Percentiles rank a stretch among this genome's conserved stretches.
phyloP scores from a whole-genome alignment of 768 basidiomycete genomes.

The Phlebiopsis flavidoalba region DNA sequence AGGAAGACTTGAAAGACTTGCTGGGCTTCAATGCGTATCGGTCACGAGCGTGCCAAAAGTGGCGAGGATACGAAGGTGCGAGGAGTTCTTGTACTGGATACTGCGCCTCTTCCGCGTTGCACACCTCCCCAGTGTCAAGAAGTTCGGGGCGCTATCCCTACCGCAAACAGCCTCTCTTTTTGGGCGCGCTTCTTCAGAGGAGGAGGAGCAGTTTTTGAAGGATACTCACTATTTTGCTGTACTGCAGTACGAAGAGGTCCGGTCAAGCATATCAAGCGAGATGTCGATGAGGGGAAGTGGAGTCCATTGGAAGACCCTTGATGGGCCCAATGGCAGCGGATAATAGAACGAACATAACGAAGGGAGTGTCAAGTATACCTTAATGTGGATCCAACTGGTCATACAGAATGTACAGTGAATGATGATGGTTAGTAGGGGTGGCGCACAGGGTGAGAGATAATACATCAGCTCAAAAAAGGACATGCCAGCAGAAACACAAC shows the following conservation, averaged over 20 bases:
- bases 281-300: background rate
- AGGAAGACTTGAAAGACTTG: background rate
- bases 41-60: background rate
- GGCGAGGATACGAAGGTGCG: background rate
- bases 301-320: background rate
- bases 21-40: background rate
- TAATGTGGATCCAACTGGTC: too few relatives aligned
- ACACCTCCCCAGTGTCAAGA: background rate
- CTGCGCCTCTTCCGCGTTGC: background rate
- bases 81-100: background rate
- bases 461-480: too few relatives aligned
- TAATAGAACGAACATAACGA: too few relatives aligned
- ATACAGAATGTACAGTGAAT: too few relatives aligned
- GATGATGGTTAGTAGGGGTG: too few relatives aligned
- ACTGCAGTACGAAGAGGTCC: background rate
- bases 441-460: too few relatives aligned
- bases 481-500: too few relatives aligned
- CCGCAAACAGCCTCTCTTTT: background rate
- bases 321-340: too few relatives aligned
- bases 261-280: background rate
- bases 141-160: background rate
- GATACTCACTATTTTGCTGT: background rate
- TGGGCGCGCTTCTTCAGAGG: background rate
- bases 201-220: background rate
- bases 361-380: too few relatives aligned